These are phyloP conservation scores for Stramenopiles sp. DNA, from an alignment of 352 stramenopile genomes.

Conservation along the genomic window DNA sequence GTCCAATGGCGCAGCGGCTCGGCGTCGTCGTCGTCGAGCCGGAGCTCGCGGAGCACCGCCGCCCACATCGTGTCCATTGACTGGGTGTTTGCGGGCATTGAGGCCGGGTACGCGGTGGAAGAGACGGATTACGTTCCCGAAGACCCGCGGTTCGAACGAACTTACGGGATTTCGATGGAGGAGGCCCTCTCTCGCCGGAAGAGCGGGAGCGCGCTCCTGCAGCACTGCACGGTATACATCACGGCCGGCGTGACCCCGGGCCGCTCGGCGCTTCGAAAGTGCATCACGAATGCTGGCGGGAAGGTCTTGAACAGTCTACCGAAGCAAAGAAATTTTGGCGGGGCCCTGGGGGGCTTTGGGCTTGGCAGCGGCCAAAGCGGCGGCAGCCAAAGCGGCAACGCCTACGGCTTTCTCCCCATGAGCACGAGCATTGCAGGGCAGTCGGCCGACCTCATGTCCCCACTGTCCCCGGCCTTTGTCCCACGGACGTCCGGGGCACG, in stretches of 20 bases:
- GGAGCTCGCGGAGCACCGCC: background rate
- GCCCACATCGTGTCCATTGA: background rate
- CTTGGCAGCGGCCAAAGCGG: background rate
- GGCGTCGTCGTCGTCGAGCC: too few relatives aligned
- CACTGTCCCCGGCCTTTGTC: too few relatives aligned
- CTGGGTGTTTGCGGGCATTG: background rate
- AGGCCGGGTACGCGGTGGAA: background rate
- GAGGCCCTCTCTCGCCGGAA: background rate
- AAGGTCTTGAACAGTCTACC: background rate
- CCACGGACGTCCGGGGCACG: background rate
- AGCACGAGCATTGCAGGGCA: background rate
- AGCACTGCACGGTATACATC: background rate
- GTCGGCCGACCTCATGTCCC: background rate
- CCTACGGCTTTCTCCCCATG: background rate
- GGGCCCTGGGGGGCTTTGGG: too few relatives aligned
- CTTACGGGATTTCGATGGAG: background rate
- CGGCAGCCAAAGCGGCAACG: background rate
- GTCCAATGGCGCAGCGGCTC: too few relatives aligned
- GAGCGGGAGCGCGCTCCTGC: background rate
- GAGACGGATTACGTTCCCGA: background rate
- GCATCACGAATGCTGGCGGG: background rate
- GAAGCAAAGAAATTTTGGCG: too few relatives aligned
- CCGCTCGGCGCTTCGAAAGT: background rate
- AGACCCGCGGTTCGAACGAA: background rate
- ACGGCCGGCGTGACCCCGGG: background rate